Base-by-base conservation (phyloP, 495 filamentous ascomycete genomes). In the Stereocaulon alpinum region DNA sequence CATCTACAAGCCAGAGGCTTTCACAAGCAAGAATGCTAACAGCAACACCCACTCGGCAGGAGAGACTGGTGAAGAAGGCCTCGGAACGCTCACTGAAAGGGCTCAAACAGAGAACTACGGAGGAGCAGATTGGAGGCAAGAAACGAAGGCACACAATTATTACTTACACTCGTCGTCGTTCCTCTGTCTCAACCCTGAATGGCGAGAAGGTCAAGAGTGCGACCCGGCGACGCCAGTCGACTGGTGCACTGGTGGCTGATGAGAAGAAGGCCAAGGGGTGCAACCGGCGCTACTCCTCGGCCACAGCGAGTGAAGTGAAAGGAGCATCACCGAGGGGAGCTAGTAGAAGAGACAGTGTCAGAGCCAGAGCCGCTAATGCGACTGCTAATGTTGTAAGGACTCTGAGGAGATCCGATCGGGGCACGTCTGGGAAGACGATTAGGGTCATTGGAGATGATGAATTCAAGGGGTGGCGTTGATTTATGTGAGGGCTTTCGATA, bases 61-160 rank as follows among this genome's bases (percentile, higher is more conserved):
- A 54, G 37, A 29, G n/a, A 12, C 20, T 62, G 17, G 44, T 60
- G 49, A 63, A 50, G 34, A 60, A 63, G 51, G 51, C 40, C 27
- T 63, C 61, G 27, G 22, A 53, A 14, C 29, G 56, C 15, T 59
- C 57, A 37, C 40, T 56, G 40, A 37, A 15, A 1, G 55, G 45
- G 10, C 14, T 32, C 29, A 27, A 53, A 22, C 61, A 32, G 45
- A 32, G 43, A n/a, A 59, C 18, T 29, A 41, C n/a, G 22, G 37
- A 41, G 24, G 56, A 62, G 27, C 43, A 52, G 18, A 2, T n/a
- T 29, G 40, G 42, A 44, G 50, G 37, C 17, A 40, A 55, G n/a
- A 73, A 70, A 61, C 62, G 66, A 24, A 49, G 69, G 6, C 56
- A 30, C 17, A 72, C 69, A 15, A 69, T 68, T 18, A 54, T 66